Base-by-base conservation (phyloP, 176 grass and related monocot genomes). In the Avena sativa region DNA sequence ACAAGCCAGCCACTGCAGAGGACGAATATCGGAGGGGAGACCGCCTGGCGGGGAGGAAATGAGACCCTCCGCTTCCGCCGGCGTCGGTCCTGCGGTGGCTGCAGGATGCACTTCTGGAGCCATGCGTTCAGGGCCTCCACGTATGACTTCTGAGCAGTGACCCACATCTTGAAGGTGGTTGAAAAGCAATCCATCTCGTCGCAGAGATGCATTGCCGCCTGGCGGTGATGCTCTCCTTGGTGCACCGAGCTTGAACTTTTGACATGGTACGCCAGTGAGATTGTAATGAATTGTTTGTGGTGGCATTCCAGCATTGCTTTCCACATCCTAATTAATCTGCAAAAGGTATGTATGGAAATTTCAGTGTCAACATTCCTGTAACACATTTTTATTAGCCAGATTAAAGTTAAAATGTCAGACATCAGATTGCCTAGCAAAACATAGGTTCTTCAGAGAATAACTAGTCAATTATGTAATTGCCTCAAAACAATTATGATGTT, bases 291-390 rank as follows among this genome's bases (percentile, higher is more conserved):
- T 50, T 99, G 97, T 47, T 91, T 81, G 82, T 96, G 97, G 85
- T 99, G 97, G 70, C 97, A 99, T 84, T 99, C 92, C 8, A 99
- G 86, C 97, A 99, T 96, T 59, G 85, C 78, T 87, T 93, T 99
- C 97, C 92, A 99, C 97, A 99, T 99, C 80, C 91, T 94, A 70
- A 94, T 96, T 47, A 99, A 82, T 86, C 97, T 99, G 78, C 71
- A 83, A 48, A 47, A 70, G 13, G 20, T 14, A 76, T 65, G 26
- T 61, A 69, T 7, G 26, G n/a, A 23, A 21, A 49, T 69, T 32
- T 84, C 73, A 76, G 14, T 50, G 16, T 66, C 64, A 72, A 56
- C 1, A 20, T 38, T 19, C 71, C 50, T 15, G 49, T 71, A 81
- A 58, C 1, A 82, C 9, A 52, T 74, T 76, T 57, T 12, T 4